These are phyloP conservation scores for Trichophaea hybrida DNA, from an alignment of 2,329 filamentous ascomycete genomes.

Conservation along the genomic window DNA sequence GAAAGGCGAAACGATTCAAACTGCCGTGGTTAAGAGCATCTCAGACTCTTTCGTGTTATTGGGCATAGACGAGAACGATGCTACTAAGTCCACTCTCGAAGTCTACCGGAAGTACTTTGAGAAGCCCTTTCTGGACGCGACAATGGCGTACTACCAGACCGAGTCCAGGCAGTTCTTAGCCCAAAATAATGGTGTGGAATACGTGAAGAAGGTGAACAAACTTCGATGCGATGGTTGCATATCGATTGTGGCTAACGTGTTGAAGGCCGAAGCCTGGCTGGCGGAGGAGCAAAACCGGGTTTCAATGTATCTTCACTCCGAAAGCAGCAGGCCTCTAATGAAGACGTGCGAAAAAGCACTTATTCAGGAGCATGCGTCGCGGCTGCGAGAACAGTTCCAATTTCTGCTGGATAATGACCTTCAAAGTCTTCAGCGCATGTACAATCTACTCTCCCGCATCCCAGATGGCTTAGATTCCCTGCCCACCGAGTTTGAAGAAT, in stretches of 20 bases:
- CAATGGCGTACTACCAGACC: constrained; percentile 69
- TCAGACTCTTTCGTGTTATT: constrained; percentile 94
- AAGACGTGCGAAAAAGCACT: constrained; percentile 77
- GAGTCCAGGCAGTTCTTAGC: constrained; percentile 91
- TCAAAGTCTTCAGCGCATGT: constrained; percentile 92
- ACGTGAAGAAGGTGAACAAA: constrained; percentile 75
- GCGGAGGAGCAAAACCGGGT: constrained; percentile 92
- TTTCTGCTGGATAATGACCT: constrained; percentile 83
- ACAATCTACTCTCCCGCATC: constrained; percentile 75
- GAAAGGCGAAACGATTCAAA: constrained; percentile 94
- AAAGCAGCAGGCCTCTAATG: constrained; percentile 73
- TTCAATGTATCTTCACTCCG: constrained; percentile 74
- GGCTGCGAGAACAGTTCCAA: constrained; percentile 94
- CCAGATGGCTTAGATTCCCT: constrained; percentile 83
- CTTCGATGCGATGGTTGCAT: not conserved
- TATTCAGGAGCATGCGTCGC: constrained; percentile 69
- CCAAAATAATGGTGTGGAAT: constrained; percentile 95
- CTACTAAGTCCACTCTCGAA: constrained; percentile 84
- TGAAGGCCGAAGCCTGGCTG: constrained; percentile 59
- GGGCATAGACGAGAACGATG: constrained; percentile 83
- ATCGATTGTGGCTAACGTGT: not conserved
- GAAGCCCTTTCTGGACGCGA: constrained; percentile 75
- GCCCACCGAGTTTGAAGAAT: constrained; percentile 72
- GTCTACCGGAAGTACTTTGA: constrained; percentile 91
- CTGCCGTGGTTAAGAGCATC: constrained; percentile 89